phyloP scores from a whole-genome alignment of 106 monocot genomes.

The Dactylorhiza incarnata region DNA sequence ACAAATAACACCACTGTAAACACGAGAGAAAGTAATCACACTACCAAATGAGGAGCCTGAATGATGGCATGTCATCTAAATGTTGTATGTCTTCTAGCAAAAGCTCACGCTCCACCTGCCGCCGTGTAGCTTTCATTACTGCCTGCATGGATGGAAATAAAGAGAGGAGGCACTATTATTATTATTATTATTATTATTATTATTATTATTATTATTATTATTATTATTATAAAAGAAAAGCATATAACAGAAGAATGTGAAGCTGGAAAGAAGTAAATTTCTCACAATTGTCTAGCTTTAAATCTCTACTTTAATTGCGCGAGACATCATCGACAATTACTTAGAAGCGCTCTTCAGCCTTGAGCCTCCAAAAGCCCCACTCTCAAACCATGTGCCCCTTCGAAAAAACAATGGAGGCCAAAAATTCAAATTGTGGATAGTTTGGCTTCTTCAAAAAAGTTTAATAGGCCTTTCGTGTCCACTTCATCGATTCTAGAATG shows the following conservation, averaged over 20 bases:
- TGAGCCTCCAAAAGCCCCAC: no score
- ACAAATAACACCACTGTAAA: no score
- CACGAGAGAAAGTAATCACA: not conserved
- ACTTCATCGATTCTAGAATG: no score
- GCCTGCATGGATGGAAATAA: not conserved
- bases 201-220: not conserved
- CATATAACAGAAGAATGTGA: not conserved
- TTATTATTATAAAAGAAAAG: not conserved
- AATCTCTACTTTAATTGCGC: not conserved
- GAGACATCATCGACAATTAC: not conserved
- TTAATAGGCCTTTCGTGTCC: no score
- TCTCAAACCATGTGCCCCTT: no score
- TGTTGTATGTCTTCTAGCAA: slow-evolving; percentile 7
- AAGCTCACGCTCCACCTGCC: slow-evolving; percentile 9
- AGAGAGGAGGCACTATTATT: not conserved
- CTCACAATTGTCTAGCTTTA: not conserved
- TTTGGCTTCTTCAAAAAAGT: no score
- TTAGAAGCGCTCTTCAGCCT: no score
- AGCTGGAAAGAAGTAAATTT: not conserved
- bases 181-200: not conserved
- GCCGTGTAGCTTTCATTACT: slow-evolving; percentile 6
- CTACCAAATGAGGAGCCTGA: slow-evolving; percentile 2
- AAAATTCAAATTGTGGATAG: no score
- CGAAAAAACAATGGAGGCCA: no score
- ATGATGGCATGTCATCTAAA: slow-evolving; percentile 10